Percentiles rank a stretch among this genome's conserved stretches.
phyloP scores from a whole-genome alignment of 2,329 filamentous ascomycete species.

The Westerdykella ornata region DNA sequence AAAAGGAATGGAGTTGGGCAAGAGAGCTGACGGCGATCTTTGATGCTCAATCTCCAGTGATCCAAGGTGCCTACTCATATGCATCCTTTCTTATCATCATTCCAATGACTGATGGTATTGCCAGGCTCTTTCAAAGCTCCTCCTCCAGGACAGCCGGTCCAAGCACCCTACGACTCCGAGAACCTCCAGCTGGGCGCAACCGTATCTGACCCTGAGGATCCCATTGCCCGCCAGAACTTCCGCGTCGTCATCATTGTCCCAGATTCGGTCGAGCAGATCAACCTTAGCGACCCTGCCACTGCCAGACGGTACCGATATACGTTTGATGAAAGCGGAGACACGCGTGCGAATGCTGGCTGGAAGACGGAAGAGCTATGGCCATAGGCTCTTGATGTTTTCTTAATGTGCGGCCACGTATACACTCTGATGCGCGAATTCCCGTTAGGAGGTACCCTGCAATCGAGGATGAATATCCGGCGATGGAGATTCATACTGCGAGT shows the following conservation, averaged over 20 bases:
- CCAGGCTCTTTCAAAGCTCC: constrained; percentile 58
- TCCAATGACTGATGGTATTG: constrained; percentile 1
- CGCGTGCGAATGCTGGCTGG: constrained; percentile 50
- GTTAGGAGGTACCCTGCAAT: no score
- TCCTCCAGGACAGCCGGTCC: constrained; percentile 45
- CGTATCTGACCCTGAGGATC: constrained; percentile 64
- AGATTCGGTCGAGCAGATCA: constrained; percentile 66
- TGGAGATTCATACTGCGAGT: no score
- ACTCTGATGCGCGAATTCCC: no score
- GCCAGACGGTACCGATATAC: constrained; percentile 62
- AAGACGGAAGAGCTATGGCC: constrained; percentile 40
- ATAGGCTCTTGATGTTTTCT: constrained; percentile 7
- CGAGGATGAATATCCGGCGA: no score
- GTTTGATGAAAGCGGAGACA: constrained; percentile 41
- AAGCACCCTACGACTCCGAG: constrained; percentile 41
- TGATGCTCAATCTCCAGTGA: constrained; percentile 74
- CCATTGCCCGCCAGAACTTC: constrained; percentile 66
- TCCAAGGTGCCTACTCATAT: constrained; percentile 55
- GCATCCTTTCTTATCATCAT: constrained; percentile 3
- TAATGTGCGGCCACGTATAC: no score
- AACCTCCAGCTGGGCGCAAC: constrained; percentile 51
- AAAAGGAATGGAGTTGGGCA: constrained; percentile 64
- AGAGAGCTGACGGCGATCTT: constrained; percentile 81
- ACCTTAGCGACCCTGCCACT: constrained; percentile 61
- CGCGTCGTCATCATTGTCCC: constrained; percentile 82